Conservation (phyloP, 1,139 yeast genomes). For the Diutina rugosa region DNA sequence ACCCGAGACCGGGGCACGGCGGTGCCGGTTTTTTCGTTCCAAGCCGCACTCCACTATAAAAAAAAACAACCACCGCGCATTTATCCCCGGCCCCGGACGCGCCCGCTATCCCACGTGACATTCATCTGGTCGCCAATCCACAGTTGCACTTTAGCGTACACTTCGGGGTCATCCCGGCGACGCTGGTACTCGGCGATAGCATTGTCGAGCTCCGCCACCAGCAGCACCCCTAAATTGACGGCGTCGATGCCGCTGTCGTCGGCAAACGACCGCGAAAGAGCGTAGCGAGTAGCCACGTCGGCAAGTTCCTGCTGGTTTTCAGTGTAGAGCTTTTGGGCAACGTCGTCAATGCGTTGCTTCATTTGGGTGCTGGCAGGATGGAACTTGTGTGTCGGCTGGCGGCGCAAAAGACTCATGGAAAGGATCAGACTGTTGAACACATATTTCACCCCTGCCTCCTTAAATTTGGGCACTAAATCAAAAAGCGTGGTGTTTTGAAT, state of each 20-base stretch:
- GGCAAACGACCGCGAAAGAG: conserved; percentile 19
- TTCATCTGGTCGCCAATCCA: conserved; percentile 1
- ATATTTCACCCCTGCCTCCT: conserved; percentile 35
- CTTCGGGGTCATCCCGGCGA: conserved; percentile 22
- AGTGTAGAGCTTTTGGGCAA: conserved; percentile 32
- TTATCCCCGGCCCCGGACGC: background rate
- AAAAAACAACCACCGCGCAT: background rate
- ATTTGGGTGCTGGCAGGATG: conserved; percentile 71
- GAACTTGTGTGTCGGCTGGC: conserved; percentile 54
- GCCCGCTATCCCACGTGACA: background rate
- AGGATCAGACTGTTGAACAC: conserved; percentile 75
- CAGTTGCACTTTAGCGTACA: conserved; percentile 10
- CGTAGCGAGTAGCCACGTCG: conserved; percentile 68
- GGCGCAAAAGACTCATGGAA: conserved; percentile 75
- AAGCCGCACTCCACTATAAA: no score
- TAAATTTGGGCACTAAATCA: conserved; percentile 36
- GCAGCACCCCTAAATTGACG: conserved; percentile 67
- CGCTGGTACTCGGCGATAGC: conserved; percentile 50
- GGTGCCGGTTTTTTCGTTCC: background rate
- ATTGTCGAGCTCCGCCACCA: conserved; percentile 41
- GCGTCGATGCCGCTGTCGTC: conserved; percentile 9
- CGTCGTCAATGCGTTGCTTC: conserved; percentile 36
- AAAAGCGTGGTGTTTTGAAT: conserved; percentile 59
- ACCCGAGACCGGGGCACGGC: background rate
- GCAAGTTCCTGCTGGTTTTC: conserved; percentile 49